Conservation (phyloP, 2,329 filamentous ascomycete species). For the Alternaria sp. region DNA sequence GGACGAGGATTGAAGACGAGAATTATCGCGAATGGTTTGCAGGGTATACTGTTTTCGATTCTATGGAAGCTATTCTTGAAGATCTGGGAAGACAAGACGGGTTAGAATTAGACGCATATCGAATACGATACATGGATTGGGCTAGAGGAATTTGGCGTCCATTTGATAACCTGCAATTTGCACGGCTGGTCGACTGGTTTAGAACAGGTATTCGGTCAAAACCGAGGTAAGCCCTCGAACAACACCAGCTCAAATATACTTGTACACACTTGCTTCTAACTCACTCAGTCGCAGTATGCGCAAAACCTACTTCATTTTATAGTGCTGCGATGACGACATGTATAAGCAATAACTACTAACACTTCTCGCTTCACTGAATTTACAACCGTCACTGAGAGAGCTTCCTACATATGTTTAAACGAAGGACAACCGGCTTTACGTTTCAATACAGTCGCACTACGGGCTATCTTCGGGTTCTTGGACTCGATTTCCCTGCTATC, state of each 20-base stretch:
- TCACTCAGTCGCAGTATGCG: not conserved
- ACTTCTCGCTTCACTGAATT: not conserved
- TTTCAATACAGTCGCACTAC: not conserved
- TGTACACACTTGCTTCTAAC: not conserved
- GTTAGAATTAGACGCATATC: not conserved
- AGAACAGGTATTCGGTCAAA: not conserved
- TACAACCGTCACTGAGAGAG: not conserved
- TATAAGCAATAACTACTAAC: not conserved
- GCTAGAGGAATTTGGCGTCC: not conserved
- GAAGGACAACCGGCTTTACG: not conserved
- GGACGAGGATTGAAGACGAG: conserved; percentile 40
- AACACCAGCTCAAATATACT: not conserved
- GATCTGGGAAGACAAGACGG: conserved; percentile 33
- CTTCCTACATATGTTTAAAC: not conserved
- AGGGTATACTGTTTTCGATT: conserved; percentile 42
- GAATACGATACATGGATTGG: not conserved
- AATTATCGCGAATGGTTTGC: conserved; percentile 42
- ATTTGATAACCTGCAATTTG: not conserved
- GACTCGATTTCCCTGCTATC: not conserved
- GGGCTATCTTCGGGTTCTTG: not conserved
- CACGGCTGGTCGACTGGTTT: not conserved
- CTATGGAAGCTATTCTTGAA: conserved; percentile 42
- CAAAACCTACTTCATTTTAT: not conserved
- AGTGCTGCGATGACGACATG: not conserved
- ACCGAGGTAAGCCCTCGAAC: not conserved